Conservation (phyloP, 352 stramenopile genomes). For the Pythium aphanidermatum region DNA sequence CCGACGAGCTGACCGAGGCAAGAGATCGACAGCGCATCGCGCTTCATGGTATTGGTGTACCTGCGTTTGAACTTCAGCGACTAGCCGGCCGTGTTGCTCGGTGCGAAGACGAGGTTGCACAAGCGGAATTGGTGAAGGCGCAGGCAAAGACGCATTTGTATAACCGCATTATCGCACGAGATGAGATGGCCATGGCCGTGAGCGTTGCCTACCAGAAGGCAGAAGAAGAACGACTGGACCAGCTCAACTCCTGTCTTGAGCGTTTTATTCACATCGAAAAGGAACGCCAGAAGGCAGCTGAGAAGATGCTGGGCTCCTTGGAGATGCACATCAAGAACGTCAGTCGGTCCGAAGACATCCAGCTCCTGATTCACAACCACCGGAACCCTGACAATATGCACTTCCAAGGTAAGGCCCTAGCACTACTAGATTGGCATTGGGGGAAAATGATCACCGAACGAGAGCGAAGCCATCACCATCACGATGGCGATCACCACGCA, state of each 20-base stretch:
- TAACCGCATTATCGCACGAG: conserved; percentile 71
- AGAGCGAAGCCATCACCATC: conserved; percentile 15
- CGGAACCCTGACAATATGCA: conserved; percentile 84
- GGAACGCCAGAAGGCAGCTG: conserved; percentile 54
- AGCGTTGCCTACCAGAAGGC: conserved; percentile 83
- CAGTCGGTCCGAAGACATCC: conserved; percentile 74
- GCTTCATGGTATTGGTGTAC: conserved; percentile 73
- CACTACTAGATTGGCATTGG: conserved; percentile 84
- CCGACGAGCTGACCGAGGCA: conserved; percentile 44
- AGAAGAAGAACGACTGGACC: conserved; percentile 77
- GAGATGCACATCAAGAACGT: conserved; percentile 54
- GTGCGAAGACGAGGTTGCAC: conserved; percentile 54
- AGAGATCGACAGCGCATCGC: conserved; percentile 53
- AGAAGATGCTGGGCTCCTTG: conserved; percentile 51
- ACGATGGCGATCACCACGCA: not conserved
- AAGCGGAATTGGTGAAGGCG: conserved; percentile 47
- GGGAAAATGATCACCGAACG: conserved; percentile 33
- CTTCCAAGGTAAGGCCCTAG: conserved; percentile 82
- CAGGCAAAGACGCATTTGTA: conserved; percentile 74
- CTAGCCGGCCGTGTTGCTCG: conserved; percentile 50
- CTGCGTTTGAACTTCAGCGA: conserved; percentile 76
- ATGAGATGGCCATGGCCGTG: conserved; percentile 88
- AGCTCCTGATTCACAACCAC: conserved; percentile 80
- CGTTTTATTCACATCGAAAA: conserved; percentile 74
- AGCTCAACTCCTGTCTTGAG: conserved; percentile 61